These are phyloP conservation scores for Lepiota brunneoincarnata DNA, from an alignment of 768 basidiomycete species.

Conservation along the genomic window DNA sequence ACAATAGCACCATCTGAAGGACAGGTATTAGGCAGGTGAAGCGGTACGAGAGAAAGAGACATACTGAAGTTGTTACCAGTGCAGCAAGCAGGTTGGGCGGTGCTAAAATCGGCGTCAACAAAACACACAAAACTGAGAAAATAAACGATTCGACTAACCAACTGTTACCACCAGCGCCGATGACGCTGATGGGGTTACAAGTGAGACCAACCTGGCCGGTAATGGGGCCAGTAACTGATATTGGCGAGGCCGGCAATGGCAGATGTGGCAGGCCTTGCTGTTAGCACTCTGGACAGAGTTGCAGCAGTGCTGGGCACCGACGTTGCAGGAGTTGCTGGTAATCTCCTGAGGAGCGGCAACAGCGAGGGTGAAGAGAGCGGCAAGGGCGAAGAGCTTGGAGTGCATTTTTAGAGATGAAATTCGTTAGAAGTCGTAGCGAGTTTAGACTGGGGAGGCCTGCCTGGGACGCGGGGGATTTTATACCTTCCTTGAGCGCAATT, in stretches of 20 bases:
- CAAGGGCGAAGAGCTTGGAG: neutral
- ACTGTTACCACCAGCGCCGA: constrained; percentile 18
- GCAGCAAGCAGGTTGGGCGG: constrained; percentile 19
- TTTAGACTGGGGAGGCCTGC: constrained; percentile 16
- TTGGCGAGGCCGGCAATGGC: constrained; percentile 17
- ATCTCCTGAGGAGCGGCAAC: neutral
- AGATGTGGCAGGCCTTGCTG: neutral
- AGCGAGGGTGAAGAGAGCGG: constrained; percentile 2
- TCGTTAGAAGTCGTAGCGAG: constrained; percentile 13
- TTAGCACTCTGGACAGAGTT: constrained; percentile 5
- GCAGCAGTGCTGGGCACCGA: constrained; percentile 7
- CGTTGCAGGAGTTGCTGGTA: constrained; percentile 1
- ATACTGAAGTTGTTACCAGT: constrained; percentile 17
- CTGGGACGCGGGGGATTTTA: constrained; percentile 5
- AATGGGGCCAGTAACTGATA: constrained; percentile 12
- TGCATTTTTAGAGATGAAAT: neutral
- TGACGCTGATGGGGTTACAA: constrained; percentile 24
- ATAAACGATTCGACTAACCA: constrained; percentile 19
- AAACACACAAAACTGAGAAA: neutral
- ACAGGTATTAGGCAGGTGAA: neutral
- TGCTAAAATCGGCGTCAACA: constrained; percentile 5
- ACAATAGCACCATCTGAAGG: constrained; percentile 28
- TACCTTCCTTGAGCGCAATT: constrained; percentile 6
- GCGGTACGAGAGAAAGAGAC: neutral
- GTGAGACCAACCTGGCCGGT: constrained; percentile 22